Evolutionary conservation across 2,329 filamentous ascomycete genomes (phyloP), one percentile per base, ranked within the genome.

Genomic region (Colletotrichum neosansevieriae): DNA sequence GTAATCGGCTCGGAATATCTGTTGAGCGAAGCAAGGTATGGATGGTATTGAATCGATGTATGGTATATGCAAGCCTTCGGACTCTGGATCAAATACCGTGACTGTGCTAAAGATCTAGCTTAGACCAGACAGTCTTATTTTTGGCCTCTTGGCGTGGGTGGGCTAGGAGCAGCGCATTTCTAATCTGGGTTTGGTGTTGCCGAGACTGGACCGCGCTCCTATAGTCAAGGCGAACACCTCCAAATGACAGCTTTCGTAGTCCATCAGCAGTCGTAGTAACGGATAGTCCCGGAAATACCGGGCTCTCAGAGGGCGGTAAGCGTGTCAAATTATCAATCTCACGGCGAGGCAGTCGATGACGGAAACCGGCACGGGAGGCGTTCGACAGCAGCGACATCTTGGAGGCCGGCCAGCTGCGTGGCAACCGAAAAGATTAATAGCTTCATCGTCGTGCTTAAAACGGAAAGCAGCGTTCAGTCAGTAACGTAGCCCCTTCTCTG

Each of bases 41-140:
- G 36, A 40, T 10, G 6, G 36, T 38, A n/a, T 36, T 32, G 34
- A 54, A 6, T 24, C 32, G 32, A 36, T 11, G n/a, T 29, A 9
- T 2, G 29, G 6, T 29, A 38, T 54, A 61, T 61, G 63, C 63
- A 65, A 49, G 38, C 29, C 40, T 36, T 65, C 63, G 57, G 47
- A 54, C 38, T 42, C 38, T 32, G 24, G 10, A 5, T 34, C 49
- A n/a, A 29, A 51, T n/a, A 51, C n/a, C 17, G 49, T 11, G 49
- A 51, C 13, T 11, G 6, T 36, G 49, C 29, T 32, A n/a, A 19
- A 34, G 56, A 54, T 51, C 45, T 36, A 19, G 45, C 47, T 19
- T 13, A 11, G 53, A 32, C 17, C 49, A 53, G 15, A 3, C 15
- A n/a, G n/a, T n/a, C n/a, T n/a, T 12, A 17, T 17, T 38, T 38